These are phyloP conservation scores for Onygenales sp. DNA, from an alignment of 2,329 filamentous ascomycete genomes.

Conservation along the genomic window DNA sequence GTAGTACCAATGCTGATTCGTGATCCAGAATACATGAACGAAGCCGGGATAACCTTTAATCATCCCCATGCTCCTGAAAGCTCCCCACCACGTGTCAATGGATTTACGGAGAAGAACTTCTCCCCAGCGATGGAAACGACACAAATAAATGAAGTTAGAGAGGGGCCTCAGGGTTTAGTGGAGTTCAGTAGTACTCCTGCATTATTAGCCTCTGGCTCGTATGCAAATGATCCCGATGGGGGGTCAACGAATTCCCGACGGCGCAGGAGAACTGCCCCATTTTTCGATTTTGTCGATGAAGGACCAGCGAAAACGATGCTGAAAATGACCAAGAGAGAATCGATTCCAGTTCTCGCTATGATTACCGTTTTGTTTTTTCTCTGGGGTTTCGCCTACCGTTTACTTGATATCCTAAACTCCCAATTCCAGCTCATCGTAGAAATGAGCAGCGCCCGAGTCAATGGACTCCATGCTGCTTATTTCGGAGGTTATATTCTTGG, in stretches of 20 bases:
- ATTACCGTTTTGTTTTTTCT: conserved; percentile 78
- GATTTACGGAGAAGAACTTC: conserved; percentile 20
- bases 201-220: too few relatives aligned
- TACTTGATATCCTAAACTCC: conserved; percentile 69
- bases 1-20: too few relatives aligned
- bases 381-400: conserved; percentile 84
- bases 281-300: conserved; percentile 56
- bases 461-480: too few relatives aligned
- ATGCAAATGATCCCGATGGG: too few relatives aligned
- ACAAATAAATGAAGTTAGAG: conserved; percentile 14
- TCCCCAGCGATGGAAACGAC: not conserved
- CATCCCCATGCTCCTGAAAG: too few relatives aligned
- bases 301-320: conserved; percentile 49
- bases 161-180: conserved; percentile 36
- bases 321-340: conserved; percentile 47
- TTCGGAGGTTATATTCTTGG: too few relatives aligned
- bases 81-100: too few relatives aligned
- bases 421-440: conserved; percentile 47
- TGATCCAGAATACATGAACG: too few relatives aligned
- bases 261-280: conserved; percentile 33
- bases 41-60: too few relatives aligned
- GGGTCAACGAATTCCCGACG: conserved; percentile 16
- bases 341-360: conserved; percentile 47
- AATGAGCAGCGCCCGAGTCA: conserved; percentile 24
- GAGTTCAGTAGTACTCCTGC: conserved; percentile 47